Base-by-base conservation (phyloP, 1,284 basidiomycete species). In the Irpex rosettiformis region DNA sequence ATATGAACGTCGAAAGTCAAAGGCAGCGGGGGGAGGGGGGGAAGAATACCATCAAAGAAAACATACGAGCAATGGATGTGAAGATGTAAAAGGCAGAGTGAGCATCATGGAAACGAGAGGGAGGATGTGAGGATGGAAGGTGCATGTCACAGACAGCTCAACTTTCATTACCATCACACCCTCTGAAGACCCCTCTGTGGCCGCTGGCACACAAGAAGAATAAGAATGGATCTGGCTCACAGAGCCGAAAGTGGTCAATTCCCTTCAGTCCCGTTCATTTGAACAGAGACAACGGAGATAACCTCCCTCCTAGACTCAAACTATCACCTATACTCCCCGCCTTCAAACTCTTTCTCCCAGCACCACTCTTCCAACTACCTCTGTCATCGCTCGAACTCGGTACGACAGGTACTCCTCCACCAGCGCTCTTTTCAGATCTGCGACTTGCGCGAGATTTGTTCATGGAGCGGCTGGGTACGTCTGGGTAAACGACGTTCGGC, bases 401-500 rank as follows among this genome's bases (percentile, higher is more conserved):
- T 8, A 48, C 13, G 51, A 22, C 51, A 30, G 52, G 49, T 48
- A 22, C 11, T 48, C 21, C 30, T 33, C 27, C 49, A 43, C 33
- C 48, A 30, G 18, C 40, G 21, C 43, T 45, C 37, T 22, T 42
- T 40, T 24, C 49, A 16, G 11, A 16, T 42, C 21, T 37, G 27
- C 54, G 40, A 42, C 56, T 22, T 37, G 47, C 49, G 43, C 57
- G 52, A 27, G 48, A 40, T n/a, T 30, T 18, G 4, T 22, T 45
- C 54, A 25, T 8, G 45, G 27, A 52, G 42, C 24, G 59, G 57
- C 45, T 25, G 28, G 25, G 62, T 52, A 11, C 61, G 33, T 59
- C 58, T 13, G 62, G 62, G 45, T 64, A 64, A 4, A 61, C 56
- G n/a, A 64, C 52, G 40, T 48, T 43, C 4, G 25, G 18, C 3